Conservation (phyloP, 306 rosid species). For the Cucurbita argyrosperma region DNA sequence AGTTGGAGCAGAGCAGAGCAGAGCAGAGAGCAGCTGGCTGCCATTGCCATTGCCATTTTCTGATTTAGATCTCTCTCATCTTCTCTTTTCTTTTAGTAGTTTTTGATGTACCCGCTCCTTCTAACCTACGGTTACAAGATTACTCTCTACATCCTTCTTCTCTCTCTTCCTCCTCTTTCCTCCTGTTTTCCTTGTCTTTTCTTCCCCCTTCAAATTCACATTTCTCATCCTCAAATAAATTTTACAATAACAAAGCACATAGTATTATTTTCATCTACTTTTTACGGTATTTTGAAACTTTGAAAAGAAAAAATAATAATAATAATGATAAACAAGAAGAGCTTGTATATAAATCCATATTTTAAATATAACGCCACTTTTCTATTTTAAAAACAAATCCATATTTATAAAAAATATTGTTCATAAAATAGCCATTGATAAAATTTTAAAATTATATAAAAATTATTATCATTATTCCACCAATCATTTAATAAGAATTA, state of each 20-base stretch:
- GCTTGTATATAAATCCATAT: no score
- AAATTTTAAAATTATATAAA: no score
- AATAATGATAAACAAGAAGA: no score
- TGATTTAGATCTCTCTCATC: constrained; percentile 3
- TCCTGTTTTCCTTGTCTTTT: neutral
- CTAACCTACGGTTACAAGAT: constrained; percentile 5
- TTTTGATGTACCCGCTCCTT: neutral
- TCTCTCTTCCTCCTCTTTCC: neutral
- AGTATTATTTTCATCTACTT: neutral
- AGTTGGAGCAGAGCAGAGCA: neutral
- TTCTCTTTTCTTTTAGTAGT: neutral
- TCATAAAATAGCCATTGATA: no score
- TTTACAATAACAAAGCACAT: neutral
- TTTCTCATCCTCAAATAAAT: neutral
- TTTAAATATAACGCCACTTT: no score
- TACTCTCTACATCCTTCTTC: neutral
- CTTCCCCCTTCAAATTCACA: neutral
- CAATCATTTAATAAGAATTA: no score
- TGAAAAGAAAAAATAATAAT: neutral
- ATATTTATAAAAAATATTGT: no score
- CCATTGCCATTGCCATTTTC: constrained; percentile 7
- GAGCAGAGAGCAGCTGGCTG: constrained; percentile 8
- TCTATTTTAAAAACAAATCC: no score
- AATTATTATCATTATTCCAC: no score
- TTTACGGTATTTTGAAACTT: neutral